A percentile compares a stretch with the other conserved stretches of the same genome.
Conservation (phyloP, 805 yeast genomes). For the Metschnikowia cerradonensis region DNA sequence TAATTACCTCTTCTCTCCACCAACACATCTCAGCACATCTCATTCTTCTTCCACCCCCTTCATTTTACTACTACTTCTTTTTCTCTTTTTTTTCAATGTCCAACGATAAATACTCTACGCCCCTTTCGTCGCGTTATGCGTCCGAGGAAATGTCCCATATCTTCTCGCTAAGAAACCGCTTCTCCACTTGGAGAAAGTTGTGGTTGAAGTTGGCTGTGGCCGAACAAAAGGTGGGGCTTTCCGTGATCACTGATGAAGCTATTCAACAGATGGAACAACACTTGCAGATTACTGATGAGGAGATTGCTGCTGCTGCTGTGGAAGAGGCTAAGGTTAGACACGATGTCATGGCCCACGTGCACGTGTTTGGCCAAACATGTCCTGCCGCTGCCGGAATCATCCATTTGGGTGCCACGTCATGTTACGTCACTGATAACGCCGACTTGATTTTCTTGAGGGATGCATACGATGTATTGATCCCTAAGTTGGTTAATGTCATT, state of each 20-base stretch:
- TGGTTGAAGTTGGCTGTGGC: slow-evolving; percentile 96
- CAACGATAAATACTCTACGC: slow-evolving; percentile 81
- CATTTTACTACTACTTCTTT: too few relatives aligned
- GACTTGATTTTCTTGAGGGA: slow-evolving; percentile 95
- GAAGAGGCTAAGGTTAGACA: slow-evolving; percentile 98
- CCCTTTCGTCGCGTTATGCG: slow-evolving; percentile 94
- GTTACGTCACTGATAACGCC: slow-evolving; percentile 97
- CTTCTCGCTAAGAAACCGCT: slow-evolving; percentile 90
- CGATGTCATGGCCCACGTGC: slow-evolving; percentile 99
- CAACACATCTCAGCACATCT: too few relatives aligned
- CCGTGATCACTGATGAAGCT: slow-evolving; percentile 85
- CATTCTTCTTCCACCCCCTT: too few relatives aligned
- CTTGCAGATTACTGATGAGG: slow-evolving; percentile 85
- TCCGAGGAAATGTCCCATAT: slow-evolving; percentile 93
- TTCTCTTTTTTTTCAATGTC: slow-evolving; percentile 25
- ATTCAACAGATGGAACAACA: slow-evolving; percentile 78
- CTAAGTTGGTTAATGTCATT: slow-evolving; percentile 93
- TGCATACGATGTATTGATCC: slow-evolving; percentile 86
- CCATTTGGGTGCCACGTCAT: slow-evolving; percentile 97
- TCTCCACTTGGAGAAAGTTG: slow-evolving; percentile 96
- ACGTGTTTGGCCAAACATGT: slow-evolving; percentile 85
- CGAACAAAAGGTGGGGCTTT: slow-evolving; percentile 85
- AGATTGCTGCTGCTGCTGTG: slow-evolving; percentile 78
- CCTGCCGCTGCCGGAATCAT: slow-evolving; percentile 98
- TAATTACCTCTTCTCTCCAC: too few relatives aligned